phyloP scores from a whole-genome alignment of 2,329 filamentous ascomycete species.

The Colletotrichum sp. region DNA sequence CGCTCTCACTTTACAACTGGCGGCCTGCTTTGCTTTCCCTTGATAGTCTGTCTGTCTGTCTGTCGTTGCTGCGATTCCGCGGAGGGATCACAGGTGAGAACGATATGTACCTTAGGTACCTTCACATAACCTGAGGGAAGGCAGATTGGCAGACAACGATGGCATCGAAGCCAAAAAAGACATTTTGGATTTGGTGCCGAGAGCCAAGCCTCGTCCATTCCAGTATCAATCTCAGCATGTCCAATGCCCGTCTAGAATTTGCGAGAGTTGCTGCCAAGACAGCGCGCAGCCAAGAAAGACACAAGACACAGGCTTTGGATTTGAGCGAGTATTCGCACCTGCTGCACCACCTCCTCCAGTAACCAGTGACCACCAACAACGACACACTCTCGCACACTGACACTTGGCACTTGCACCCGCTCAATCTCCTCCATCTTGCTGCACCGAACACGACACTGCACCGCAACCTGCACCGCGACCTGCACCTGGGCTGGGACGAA shows the following conservation, averaged over 20 bases:
- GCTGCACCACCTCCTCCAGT: neutral
- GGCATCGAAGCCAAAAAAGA: neutral
- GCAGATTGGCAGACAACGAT: neutral
- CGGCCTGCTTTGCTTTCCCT: neutral
- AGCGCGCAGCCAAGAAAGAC: slow-evolving; percentile 17
- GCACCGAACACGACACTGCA: neutral
- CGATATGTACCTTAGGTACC: too few relatives aligned
- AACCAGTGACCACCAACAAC: neutral
- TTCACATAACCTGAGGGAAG: neutral
- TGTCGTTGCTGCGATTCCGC: too few relatives aligned
- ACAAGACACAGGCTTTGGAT: neutral
- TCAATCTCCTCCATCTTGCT: neutral
- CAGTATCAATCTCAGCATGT: neutral
- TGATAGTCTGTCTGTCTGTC: neutral
- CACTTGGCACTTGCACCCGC: neutral
- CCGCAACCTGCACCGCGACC: neutral
- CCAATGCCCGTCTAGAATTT: slow-evolving; percentile 2
- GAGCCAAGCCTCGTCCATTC: slow-evolving; percentile 6
- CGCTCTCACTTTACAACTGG: neutral
- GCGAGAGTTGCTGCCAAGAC: slow-evolving; percentile 16
- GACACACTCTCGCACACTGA: neutral
- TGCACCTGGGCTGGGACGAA: neutral
- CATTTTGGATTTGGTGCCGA: neutral
- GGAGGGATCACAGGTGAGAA: too few relatives aligned
- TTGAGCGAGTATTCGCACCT: neutral